Base-by-base conservation (phyloP, 1,284 basidiomycete species). In the Heliocybe sulcata region DNA sequence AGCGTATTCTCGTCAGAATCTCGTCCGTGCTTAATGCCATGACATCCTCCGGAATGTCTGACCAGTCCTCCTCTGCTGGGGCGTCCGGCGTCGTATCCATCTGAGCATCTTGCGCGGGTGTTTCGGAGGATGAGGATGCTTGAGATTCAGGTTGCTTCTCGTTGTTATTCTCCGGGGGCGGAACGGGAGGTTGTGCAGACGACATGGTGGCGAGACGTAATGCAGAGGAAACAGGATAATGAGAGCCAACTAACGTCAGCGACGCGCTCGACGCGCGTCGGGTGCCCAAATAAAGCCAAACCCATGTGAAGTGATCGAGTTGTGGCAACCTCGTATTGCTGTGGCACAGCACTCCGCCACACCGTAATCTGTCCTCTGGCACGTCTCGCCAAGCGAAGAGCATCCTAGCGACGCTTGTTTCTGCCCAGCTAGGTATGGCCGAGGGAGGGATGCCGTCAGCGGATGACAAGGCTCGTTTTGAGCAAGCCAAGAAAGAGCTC, bases 11-110 rank as follows among this genome's bases (percentile, higher is more conserved):
- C 57, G 92, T 92, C 58, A 85, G 69, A 60, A 97, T 90, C 61
- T 95, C 93, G 54, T 95, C 92, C 1, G 89, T 85, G 56, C 74
- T 79, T 50, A 90, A 71, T 31, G 79, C 70, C 69, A 84, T 73
- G 61, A 94, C 85, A 25, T 94, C 92, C 60, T 85, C 83, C 1
- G 91, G 90, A 57, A 94, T 87, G 65, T 92, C 90, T 23, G 81
- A 83, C 83, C 86, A 92, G 54, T 82, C 86, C 67, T 92, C 90
- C 66, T 87, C 87, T 14, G 76, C 70, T 6, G 47, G 47, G 1
- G 82, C 83, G 65, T 89, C 87, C 54, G 86, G 80, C 23, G 82
- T 79, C 2, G 80, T 84, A 66, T 91, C 89, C 88, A 90, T 90
- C 23, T 73, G 72, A 16, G 71, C 72, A 58, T 72, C 75, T 56